These are phyloP conservation scores for Imleria badia DNA, from an alignment of 768 basidiomycete species.

Conservation along the genomic window DNA sequence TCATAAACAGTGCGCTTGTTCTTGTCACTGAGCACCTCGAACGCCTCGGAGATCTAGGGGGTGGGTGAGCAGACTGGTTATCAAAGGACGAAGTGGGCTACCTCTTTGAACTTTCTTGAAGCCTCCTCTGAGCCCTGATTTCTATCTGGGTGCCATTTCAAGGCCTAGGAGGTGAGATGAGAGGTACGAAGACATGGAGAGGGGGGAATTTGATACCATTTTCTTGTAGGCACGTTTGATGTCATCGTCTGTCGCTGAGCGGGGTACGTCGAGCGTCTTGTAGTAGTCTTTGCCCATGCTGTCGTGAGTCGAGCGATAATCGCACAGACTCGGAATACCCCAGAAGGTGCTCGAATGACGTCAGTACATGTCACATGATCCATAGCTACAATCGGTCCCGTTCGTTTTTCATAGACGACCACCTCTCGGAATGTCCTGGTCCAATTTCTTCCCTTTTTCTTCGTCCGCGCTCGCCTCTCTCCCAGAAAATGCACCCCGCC, in stretches of 20 bases:
- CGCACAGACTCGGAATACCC: constrained; percentile 22
- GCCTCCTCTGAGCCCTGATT: constrained; percentile 86
- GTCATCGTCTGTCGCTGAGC: constrained; percentile 74
- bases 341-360: constrained; percentile 36
- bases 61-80: neutral
- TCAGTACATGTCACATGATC: constrained; percentile 20
- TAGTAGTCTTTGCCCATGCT: constrained; percentile 78
- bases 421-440: constrained; percentile 55
- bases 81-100: constrained; percentile 25
- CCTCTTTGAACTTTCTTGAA: constrained; percentile 90
- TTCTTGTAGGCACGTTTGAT: constrained; percentile 97
- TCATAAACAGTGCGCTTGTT: constrained; percentile 86
- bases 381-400: too few relatives aligned
- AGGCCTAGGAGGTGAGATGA: constrained; percentile 46
- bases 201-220: constrained; percentile 51
- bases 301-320: neutral
- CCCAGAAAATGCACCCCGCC: constrained; percentile 38
- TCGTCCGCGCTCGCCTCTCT: constrained; percentile 54
- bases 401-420: neutral
- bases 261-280: constrained; percentile 72
- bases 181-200: constrained; percentile 1
- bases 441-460: constrained; percentile 71
- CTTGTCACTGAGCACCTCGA: constrained; percentile 90
- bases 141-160: constrained; percentile 96
- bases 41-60: constrained; percentile 84